phyloP scores from a whole-genome alignment of 805 yeast species.

The Wickerhamomyces canadensis region DNA sequence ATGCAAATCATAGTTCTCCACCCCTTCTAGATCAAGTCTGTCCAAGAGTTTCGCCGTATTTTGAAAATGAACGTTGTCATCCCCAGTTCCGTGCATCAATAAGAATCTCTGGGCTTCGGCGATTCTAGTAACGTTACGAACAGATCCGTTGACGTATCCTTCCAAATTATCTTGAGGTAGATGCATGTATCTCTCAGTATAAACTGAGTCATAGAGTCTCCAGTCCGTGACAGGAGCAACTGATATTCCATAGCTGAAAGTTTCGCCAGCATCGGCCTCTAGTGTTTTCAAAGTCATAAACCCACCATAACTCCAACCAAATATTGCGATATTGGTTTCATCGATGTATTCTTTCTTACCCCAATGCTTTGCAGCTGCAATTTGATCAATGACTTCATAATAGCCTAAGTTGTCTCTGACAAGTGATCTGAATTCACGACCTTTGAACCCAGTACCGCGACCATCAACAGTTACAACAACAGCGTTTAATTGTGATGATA shows the following conservation, averaged over 20 bases:
- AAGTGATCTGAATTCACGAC: conserved; percentile 65
- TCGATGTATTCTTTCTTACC: conserved; percentile 59
- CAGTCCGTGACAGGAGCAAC: conserved; percentile 98
- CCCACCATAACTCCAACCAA: conserved; percentile 99
- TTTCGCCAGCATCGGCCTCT: conserved; percentile 70
- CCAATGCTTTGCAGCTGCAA: conserved; percentile 77
- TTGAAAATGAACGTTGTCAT: conserved; percentile 95
- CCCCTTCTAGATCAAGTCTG: conserved; percentile 56
- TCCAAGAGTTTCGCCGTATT: conserved; percentile 78
- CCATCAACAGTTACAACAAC: conserved; percentile 95
- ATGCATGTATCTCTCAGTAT: conserved; percentile 94
- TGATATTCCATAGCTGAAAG: conserved; percentile 84
- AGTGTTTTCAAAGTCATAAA: conserved; percentile 85
- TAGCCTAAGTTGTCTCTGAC: conserved; percentile 82
- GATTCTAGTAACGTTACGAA: conserved; percentile 52
- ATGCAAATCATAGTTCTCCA: conserved; percentile 81
- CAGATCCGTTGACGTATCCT: conserved; percentile 57
- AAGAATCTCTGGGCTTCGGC: conserved; percentile 60
- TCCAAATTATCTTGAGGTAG: conserved; percentile 61
- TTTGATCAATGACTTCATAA: conserved; percentile 82
- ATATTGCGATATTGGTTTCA: conserved; percentile 64
- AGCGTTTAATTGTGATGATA: conserved; percentile 72
- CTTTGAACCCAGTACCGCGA: conserved; percentile 91
- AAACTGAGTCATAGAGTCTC: conserved; percentile 85
- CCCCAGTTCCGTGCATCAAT: conserved; percentile 95